Evolutionary conservation across 176 grass and related monocot species (phyloP), one percentile per base, ranked within the genome.

Genomic region (Rhipidocladum racemiflorum): DNA sequence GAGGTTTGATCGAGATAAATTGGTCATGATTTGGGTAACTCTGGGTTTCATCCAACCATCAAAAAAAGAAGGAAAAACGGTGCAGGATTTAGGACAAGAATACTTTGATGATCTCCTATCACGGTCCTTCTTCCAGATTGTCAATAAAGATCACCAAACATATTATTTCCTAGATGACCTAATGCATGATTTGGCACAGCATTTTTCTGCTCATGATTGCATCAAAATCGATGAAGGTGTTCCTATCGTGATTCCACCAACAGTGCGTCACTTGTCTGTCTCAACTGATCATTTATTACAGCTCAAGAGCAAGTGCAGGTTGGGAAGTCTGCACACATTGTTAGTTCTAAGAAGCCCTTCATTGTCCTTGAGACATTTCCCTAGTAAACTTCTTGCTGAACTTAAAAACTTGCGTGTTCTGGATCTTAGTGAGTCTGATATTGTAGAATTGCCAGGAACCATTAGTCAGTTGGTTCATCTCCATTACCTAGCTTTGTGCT

Each of bases 91-190:
- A 67, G 92, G 89, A 15, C 38, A 75, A 60, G 29, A 73, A 24
- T 94, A 89, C 86, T 79, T 94, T 13, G 48, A 89, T 64, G 70
- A 89, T 67, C 78, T 94, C 32, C 46, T 89, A 32, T 74, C 32
- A 61, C 81, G 83, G 25, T 91, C 89, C 9, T 91, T 91, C 72
- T 94, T 94, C 75, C 50, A 61, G 11, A 57, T 16, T 48, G 30
- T 34, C 16, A 83, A 75, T 16, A 40, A 75, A 27, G 77, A 48
- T 10, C n/a, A 65, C 0, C 43, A 61, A 60, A 87, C 49, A 35
- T 84, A 55, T 55, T 76, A 84, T 45, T 45, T 91, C 30, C 75
- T 91, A 9, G 50, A 89, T 87, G 79, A 85, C 57, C 67, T 79
- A 66, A 82, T 91, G 92, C 65, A 89, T 42, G 73, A 70, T 62